Base-by-base conservation (phyloP, 306 rosid genomes). In the Dicorynia guianensis region DNA sequence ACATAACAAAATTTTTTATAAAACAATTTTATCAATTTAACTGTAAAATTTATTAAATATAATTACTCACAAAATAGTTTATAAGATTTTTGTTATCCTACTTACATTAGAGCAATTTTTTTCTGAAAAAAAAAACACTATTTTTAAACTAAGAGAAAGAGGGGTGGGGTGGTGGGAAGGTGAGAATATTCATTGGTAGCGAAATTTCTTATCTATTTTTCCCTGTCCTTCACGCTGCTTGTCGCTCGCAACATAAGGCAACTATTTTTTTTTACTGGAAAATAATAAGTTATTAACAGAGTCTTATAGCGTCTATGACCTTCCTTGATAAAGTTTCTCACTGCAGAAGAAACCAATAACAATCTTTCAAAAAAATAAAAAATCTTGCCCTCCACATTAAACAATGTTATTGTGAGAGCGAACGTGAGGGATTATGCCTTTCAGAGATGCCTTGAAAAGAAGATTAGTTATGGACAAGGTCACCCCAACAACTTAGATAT, bases 401-500 rank as follows among this genome's bases (percentile, higher is more conserved):
- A 14, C 17, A 8, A 48, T 11, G 42, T 62, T 42, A 43, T 35
- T 65, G 3, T 30, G 38, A 72, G 63, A 85, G 79, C 47, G 14
- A 19, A 13, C 63, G 65, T 60, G 78, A 20, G 76, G 75, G 69
- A 79, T 79, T 83, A 90, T 85, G 78, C 93, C 76, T 56, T 72
- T 60, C 33, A 55, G 80, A 88, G 86, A 93, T 90, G 73, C 96
- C 84, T 57, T 43, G 50, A 62, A 40, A 63, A 79, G 62, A 70
- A 75, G 74, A 58, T 62, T 72, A 70, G 87, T 80, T 75, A 80
- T 52, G 83, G 90, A 85, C 96, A 93, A 89, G 80, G 79, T 49
- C 79, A 61, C 25, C 71, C 53, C 71, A 76, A 80, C 12, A 71
- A 70, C 20, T 18, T 38, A 55, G 42, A 63, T 82, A 77, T 67